A percentile compares a stretch with the other conserved stretches of the same genome.
Evolutionary conservation across 345 rosid species (phyloP).

Genomic region (Camelina sativa): DNA sequence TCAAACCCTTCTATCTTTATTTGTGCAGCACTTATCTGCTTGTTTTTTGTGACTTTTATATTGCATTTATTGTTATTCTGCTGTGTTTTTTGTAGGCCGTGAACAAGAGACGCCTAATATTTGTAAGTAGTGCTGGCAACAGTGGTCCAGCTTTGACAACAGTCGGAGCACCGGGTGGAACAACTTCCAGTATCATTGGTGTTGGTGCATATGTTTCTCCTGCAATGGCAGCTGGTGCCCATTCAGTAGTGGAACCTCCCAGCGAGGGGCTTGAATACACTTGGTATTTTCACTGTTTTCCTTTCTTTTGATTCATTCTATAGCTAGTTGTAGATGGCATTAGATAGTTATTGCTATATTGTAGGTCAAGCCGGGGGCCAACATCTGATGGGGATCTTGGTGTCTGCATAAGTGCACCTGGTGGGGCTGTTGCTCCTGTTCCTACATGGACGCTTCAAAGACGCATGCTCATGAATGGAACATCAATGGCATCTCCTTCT

Average conservation of each 20-base stretch:
- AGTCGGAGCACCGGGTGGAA: constrained; percentile 99
- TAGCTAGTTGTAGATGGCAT: constrained; percentile 34
- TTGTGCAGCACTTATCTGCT: constrained; percentile 16
- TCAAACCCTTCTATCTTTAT: constrained; percentile 35
- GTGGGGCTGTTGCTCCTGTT: constrained; percentile 99
- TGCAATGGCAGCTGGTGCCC: constrained; percentile 97
- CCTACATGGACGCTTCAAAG: constrained; percentile 99
- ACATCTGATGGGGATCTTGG: constrained; percentile 98
- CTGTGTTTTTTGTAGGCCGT: constrained; percentile 67
- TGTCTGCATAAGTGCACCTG: constrained; percentile 95
- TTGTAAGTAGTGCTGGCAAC: constrained; percentile 98
- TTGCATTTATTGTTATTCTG: constrained; percentile 36
- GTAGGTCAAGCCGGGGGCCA: constrained; percentile 99
- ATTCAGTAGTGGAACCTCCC: constrained; percentile 93
- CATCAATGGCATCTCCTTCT: constrained; percentile 99
- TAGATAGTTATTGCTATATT: constrained; percentile 39
- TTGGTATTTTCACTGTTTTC: constrained; percentile 57
- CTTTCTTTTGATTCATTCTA: constrained; percentile 27
- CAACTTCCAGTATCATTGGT: constrained; percentile 92
- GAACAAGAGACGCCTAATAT: constrained; percentile 80
- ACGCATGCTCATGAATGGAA: constrained; percentile 99
- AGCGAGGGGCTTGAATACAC: constrained; percentile 92
- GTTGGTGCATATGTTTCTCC: constrained; percentile 99
- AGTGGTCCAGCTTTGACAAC: constrained; percentile 96
- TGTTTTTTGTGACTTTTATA: constrained; percentile 28